phyloP scores from a whole-genome alignment of 1,284 basidiomycete genomes.

The Pholiota adiposa region DNA sequence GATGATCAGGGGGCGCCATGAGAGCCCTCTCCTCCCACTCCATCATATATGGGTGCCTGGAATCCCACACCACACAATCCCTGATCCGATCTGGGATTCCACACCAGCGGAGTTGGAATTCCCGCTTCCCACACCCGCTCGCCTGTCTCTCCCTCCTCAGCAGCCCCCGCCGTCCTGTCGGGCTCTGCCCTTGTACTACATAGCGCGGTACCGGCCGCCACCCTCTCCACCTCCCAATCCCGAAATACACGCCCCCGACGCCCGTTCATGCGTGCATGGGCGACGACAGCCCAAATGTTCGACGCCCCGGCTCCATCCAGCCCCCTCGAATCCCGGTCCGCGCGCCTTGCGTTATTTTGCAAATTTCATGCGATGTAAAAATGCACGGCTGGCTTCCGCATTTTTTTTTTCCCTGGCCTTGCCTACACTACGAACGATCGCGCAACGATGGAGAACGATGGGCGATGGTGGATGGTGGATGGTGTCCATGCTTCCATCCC shows the following conservation, averaged over 20 bases:
- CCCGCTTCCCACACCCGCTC: too few species aligned
- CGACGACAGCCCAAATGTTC: too few species aligned
- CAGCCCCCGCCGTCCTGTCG: neutral
- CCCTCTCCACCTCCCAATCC: neutral
- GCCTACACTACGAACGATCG: too few species aligned
- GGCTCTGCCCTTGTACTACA: neutral
- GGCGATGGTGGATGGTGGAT: too few species aligned
- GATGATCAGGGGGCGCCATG: slow-evolving; percentile 34
- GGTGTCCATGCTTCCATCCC: too few species aligned
- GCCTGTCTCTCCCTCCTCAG: neutral
- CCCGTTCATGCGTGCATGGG: neutral
- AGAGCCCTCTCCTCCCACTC: slow-evolving; percentile 1
- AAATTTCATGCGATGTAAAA: too few species aligned
- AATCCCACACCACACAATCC: slow-evolving; percentile 7
- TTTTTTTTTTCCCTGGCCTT: too few species aligned
- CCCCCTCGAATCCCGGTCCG: too few species aligned
- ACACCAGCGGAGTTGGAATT: slow-evolving; percentile 4
- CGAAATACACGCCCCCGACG: neutral
- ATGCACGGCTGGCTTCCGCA: too few species aligned
- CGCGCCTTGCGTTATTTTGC: too few species aligned
- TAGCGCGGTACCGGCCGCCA: neutral
- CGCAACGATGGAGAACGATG: too few species aligned
- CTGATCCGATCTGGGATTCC: slow-evolving; percentile 13
- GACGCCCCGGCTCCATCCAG: too few species aligned
- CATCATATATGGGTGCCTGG: slow-evolving; percentile 7